Conservation (phyloP, 2,329 filamentous ascomycete species). For the Berkeleyomyces basicola region DNA sequence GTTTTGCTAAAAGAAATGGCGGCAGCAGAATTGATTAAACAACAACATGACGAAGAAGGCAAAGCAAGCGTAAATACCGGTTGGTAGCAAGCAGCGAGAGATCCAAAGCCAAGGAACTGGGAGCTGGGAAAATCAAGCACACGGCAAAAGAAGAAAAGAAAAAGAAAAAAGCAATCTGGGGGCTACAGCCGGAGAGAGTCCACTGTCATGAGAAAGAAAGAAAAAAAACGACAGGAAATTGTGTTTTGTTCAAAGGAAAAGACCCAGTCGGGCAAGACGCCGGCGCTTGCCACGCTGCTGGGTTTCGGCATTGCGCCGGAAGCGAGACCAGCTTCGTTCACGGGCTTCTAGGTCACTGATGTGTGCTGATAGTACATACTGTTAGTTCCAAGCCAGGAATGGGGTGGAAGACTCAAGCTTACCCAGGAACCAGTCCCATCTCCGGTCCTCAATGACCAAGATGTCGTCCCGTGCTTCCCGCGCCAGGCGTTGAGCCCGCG, state of each 20-base stretch:
- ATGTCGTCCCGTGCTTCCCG: constrained; percentile 38
- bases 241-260: constrained; percentile 3
- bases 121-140: not conserved
- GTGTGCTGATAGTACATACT: constrained; percentile 24
- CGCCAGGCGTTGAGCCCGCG: constrained; percentile 39
- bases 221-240: not conserved
- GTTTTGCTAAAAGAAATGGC: no score
- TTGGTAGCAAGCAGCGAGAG: not conserved
- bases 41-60: no score
- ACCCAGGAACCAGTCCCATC: constrained; percentile 47
- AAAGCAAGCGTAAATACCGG: no score
- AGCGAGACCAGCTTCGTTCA: constrained; percentile 30
- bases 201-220: not conserved
- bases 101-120: not conserved
- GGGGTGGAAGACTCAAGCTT: constrained; percentile 18
- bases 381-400: constrained; percentile 10
- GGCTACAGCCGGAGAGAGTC: no score
- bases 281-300: constrained; percentile 13
- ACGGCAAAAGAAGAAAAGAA: not conserved
- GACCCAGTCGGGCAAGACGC: constrained; percentile 8
- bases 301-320: constrained; percentile 24
- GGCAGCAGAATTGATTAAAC: no score
- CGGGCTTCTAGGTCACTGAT: constrained; percentile 35
- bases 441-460: constrained; percentile 37
- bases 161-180: not conserved